Conservation (phyloP, 2,329 filamentous ascomycete species). For the Teratosphaeria epicoccoides region DNA sequence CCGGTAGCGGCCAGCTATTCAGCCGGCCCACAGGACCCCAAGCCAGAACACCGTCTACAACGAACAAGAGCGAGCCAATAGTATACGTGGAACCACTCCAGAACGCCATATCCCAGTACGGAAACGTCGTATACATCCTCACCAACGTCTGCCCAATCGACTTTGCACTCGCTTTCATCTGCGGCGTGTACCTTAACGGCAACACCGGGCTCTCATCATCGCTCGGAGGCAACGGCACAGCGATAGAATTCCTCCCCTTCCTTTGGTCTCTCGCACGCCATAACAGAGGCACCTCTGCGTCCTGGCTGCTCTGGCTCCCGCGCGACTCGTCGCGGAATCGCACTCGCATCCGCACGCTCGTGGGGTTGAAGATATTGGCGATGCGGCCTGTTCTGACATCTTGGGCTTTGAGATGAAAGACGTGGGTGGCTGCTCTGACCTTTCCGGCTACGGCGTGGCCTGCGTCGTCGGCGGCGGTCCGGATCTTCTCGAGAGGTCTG, state of each 20-base stretch:
- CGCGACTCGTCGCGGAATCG: neutral
- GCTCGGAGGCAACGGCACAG: slow-evolving; percentile 8
- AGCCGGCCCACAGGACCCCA: slow-evolving; percentile 14
- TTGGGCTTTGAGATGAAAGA: neutral
- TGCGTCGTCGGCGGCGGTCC: neutral
- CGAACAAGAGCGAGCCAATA: slow-evolving; percentile 19
- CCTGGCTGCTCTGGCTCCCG: neutral
- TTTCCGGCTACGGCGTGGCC: neutral
- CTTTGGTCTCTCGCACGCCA: slow-evolving; percentile 18
- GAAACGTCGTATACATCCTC: slow-evolving; percentile 18
- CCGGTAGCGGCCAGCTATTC: neutral
- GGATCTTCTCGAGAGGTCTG: neutral
- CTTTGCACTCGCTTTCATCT: slow-evolving; percentile 1
- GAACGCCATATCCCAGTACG: slow-evolving; percentile 24
- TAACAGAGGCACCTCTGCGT: slow-evolving; percentile 4
- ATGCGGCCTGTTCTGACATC: neutral
- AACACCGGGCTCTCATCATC: neutral
- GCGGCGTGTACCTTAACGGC: neutral
- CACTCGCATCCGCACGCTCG: slow-evolving; percentile 3
- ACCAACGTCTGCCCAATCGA: slow-evolving; percentile 3
- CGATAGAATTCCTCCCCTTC: slow-evolving; percentile 17
- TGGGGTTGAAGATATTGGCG: slow-evolving; percentile 3
- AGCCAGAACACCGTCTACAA: slow-evolving; percentile 15
- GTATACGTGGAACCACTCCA: slow-evolving; percentile 20
- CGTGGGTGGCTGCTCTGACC: slow-evolving; percentile 2